Percentiles rank a stretch among this genome's conserved stretches.
These are phyloP conservation scores for Penicillium desertorum DNA, from an alignment of 495 filamentous ascomycete species.

Conservation along the genomic window DNA sequence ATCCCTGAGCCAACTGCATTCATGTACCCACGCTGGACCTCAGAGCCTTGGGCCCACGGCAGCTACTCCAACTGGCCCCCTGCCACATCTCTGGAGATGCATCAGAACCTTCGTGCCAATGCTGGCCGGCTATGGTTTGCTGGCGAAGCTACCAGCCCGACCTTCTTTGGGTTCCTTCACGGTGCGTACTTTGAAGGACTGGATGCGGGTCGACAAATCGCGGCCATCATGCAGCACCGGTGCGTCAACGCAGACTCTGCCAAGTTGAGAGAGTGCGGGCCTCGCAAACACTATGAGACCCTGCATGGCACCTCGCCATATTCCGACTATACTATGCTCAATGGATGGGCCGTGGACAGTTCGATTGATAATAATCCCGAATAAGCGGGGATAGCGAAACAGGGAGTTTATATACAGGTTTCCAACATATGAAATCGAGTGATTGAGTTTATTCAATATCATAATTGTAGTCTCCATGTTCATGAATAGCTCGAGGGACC, in stretches of 20 bases:
- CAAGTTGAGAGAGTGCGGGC: constrained; percentile 13
- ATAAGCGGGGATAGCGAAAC: constrained; percentile 4
- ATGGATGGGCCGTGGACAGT: constrained; percentile 17
- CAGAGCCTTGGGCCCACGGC: constrained; percentile 65
- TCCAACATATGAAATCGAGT: background rate
- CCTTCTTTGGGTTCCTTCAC: constrained; percentile 74
- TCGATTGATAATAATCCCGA: constrained; percentile 20
- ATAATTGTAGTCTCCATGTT: background rate
- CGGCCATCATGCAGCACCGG: constrained; percentile 26
- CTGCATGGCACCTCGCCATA: constrained; percentile 11
- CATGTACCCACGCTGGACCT: constrained; percentile 69
- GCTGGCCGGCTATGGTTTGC: constrained; percentile 67
- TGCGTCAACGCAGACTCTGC: constrained; percentile 10
- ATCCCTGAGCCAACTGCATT: constrained; percentile 69
- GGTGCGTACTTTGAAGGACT: constrained; percentile 63
- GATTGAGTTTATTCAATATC: background rate
- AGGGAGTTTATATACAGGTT: background rate
- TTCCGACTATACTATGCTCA: constrained; percentile 11
- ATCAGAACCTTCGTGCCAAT: constrained; percentile 74
- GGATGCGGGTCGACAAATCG: constrained; percentile 51
- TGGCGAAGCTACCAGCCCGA: constrained; percentile 66
- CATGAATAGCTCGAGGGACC: too few relatives aligned
- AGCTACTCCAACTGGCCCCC: constrained; percentile 76
- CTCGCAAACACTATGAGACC: constrained; percentile 14
- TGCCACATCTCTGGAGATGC: constrained; percentile 62